These are phyloP conservation scores for Annulohypoxylon moriforme DNA, from an alignment of 495 filamentous ascomycete species.

Conservation along the genomic window DNA sequence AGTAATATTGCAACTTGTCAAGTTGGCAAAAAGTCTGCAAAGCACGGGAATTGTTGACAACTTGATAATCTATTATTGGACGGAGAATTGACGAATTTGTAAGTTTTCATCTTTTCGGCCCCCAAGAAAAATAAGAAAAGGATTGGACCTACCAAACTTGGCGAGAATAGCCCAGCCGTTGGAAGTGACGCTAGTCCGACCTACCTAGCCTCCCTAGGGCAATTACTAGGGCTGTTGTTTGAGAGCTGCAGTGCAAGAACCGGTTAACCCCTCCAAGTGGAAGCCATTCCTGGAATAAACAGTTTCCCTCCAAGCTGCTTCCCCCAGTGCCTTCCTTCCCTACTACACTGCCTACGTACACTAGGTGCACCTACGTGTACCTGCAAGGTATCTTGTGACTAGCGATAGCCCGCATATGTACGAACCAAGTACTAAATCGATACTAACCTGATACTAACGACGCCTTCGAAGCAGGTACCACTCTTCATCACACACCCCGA, in stretches of 20 bases:
- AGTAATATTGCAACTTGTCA: conserved; percentile 13
- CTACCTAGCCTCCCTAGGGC: conserved; percentile 17
- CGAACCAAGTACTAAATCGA: conserved; percentile 23
- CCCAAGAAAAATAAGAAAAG: conserved; percentile 12
- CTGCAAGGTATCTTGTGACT: conserved; percentile 27
- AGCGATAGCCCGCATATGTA: conserved; percentile 30
- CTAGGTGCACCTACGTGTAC: conserved; percentile 10
- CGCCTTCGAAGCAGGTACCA: conserved; percentile 32
- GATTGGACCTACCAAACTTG: conserved; percentile 10
- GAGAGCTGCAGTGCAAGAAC: conserved; percentile 9
- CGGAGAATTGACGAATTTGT: neutral
- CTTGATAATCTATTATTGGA: neutral
- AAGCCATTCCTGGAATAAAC: conserved; percentile 11
- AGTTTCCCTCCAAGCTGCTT: neutral
- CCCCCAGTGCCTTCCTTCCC: conserved; percentile 1
- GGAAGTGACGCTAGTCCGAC: conserved; percentile 10
- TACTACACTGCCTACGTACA: neutral
- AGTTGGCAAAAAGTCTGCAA: neutral
- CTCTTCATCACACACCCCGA: conserved; percentile 17
- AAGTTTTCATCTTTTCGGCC: conserved; percentile 2
- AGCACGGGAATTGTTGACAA: neutral
- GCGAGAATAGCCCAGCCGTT: conserved; percentile 31
- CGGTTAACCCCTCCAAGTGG: conserved; percentile 20
- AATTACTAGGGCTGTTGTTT: conserved; percentile 6
- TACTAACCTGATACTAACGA: conserved; percentile 5